Evolutionary conservation across 352 stramenopile species (phyloP).

Genomic region (Phytophthora parvispora): DNA sequence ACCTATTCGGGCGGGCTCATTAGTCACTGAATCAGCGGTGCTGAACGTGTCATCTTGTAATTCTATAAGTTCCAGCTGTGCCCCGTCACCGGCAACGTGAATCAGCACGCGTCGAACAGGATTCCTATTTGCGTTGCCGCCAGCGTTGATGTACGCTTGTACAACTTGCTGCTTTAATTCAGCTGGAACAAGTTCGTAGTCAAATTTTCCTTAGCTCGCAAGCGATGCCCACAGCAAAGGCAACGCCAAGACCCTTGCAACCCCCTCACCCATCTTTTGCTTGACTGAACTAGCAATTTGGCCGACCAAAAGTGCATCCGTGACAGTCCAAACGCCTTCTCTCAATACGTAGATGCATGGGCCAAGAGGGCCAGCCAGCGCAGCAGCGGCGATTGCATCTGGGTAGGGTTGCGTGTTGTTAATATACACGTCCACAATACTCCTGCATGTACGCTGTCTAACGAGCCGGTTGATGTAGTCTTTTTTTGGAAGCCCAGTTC

Average conservation of each 20-base stretch:
- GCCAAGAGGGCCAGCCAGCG: not conserved
- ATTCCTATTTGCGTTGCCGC: not conserved
- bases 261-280: not conserved
- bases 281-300: not conserved
- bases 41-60: not conserved
- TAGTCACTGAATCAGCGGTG: not conserved
- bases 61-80: not conserved
- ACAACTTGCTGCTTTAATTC: not conserved
- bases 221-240: not conserved
- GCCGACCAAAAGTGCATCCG: not conserved
- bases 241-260: not conserved
- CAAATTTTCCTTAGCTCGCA: not conserved
- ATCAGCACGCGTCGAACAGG: not conserved
- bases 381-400: not conserved
- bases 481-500: conserved; percentile 16
- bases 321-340: not conserved
- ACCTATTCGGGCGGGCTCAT: not conserved
- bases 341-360: not conserved
- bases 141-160: not conserved
- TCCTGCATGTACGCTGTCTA: conserved; percentile 10
- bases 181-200: not conserved
- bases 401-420: not conserved
- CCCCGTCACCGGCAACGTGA: not conserved
- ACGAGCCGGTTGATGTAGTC: conserved; percentile 10
- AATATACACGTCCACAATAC: not conserved